phyloP scores from a whole-genome alignment of 1,284 basidiomycete genomes.

The Amylostereum areolatum region DNA sequence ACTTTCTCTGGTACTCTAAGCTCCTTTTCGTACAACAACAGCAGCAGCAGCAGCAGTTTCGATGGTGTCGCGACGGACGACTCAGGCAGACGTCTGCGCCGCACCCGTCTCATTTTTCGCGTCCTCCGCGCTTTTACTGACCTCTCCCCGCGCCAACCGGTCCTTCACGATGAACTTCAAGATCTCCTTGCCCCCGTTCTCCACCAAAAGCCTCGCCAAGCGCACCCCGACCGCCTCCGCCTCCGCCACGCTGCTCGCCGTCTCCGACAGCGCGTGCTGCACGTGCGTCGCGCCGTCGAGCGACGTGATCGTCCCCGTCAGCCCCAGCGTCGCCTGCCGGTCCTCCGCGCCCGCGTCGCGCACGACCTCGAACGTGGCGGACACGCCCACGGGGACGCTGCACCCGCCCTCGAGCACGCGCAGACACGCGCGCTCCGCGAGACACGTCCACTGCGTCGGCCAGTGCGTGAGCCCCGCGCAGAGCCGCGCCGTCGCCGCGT shows the following conservation, averaged over 20 bases:
- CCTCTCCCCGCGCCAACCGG: constrained; percentile 48
- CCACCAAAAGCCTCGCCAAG: constrained; percentile 60
- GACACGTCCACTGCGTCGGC: constrained; percentile 69
- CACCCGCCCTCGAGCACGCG: constrained; percentile 93
- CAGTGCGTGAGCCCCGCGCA: constrained; percentile 69
- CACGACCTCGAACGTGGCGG: constrained; percentile 40
- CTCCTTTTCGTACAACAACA: too few relatives aligned
- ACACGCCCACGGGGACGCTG: constrained; percentile 93
- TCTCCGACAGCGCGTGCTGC: constrained; percentile 52
- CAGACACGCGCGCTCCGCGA: constrained; percentile 84
- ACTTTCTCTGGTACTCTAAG: not conserved
- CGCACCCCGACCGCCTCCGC: constrained; percentile 65
- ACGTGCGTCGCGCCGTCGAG: constrained; percentile 70
- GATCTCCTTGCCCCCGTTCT: constrained; percentile 69
- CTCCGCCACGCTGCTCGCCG: constrained; percentile 50
- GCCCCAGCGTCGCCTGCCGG: constrained; percentile 39
- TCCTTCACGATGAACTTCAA: constrained; percentile 74
- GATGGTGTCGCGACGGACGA: too few relatives aligned
- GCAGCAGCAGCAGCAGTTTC: too few relatives aligned
- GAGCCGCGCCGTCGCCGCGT: constrained; percentile 54
- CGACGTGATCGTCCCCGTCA: constrained; percentile 79
- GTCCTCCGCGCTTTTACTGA: constrained; percentile 28
- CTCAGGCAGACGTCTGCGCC: not conserved
- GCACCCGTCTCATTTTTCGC: constrained; percentile 12
- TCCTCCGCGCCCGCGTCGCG: constrained; percentile 19